Base-by-base conservation (phyloP, 352 stramenopile genomes). In the Phytophthora capsici region DNA sequence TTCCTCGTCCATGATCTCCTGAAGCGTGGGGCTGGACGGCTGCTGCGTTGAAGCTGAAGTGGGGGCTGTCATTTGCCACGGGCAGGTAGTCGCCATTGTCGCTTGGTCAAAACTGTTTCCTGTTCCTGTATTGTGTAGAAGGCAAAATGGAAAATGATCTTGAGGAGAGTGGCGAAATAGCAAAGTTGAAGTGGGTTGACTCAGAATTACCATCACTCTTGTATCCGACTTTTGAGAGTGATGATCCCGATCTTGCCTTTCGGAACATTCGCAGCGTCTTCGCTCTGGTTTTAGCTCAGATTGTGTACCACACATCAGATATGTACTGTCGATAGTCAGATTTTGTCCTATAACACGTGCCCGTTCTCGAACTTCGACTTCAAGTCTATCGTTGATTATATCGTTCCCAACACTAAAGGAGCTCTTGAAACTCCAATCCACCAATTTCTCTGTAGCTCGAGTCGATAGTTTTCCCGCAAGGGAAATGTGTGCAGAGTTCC, bases 1-100 rank as follows among this genome's bases (percentile, higher is more conserved):
- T 52, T 87, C 77, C 56, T 87, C 81, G 63, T 90, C 81, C 71
- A 88, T 81, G 59, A 90, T 87, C 49, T 90, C 75, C 70, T 87
- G 81, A 26, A 88, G 66, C 25, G 56, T 86, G 12, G 45, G 60
- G 25, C 43, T 65, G 41, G 53, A 17, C 22, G 59, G 40, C n/a
- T 54, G 34, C 10, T 50, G 43, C 5, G 26, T 28, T 34, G 60
- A 32, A 22, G 46, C 26, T 26, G 51, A 9, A 54, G 38, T 37
- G 36, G 41, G 14, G 20, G 45, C 28, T 53, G 46, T 45, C 37
- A 50, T 4, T 62, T 50, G 54, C 58, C 66, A 70, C 14, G 60
- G 58, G 20, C 48, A 55, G 22, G 37, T 53, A 9, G 50, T 70
- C 49, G 58, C 37, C 58, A 74, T 69, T 40, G 19, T 47, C 14